phyloP scores from a whole-genome alignment of 164 flowering plant genomes.

The Chimonanthus praecox region DNA sequence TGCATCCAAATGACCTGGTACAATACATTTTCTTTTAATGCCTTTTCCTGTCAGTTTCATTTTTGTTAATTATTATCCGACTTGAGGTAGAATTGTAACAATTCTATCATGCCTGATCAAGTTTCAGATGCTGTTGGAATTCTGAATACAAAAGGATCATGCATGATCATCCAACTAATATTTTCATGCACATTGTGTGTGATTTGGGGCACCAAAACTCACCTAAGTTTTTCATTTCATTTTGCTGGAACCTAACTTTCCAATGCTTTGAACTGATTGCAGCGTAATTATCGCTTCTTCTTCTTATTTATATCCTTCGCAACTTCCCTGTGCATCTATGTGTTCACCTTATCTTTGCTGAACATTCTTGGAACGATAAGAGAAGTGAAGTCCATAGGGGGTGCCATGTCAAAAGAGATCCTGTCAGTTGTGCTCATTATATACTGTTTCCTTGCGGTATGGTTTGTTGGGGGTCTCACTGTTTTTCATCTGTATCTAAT shows the following conservation, averaged over 20 bases:
- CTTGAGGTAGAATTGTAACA: too few relatives aligned
- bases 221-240: not conserved
- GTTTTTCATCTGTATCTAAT: slow-evolving; percentile 80
- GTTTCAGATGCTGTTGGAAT: too few relatives aligned
- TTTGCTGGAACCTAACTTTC: slow-evolving; percentile 15
- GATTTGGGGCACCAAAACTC: not conserved
- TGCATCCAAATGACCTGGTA: too few relatives aligned
- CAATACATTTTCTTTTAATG: too few relatives aligned
- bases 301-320: slow-evolving; percentile 65
- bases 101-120: too few relatives aligned
- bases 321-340: slow-evolving; percentile 70
- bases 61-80: too few relatives aligned
- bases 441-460: slow-evolving; percentile 79
- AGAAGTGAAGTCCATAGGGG: slow-evolving; percentile 21
- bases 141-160: too few relatives aligned
- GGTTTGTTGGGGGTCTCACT: slow-evolving; percentile 97
- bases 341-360: slow-evolving; percentile 62
- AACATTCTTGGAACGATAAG: slow-evolving; percentile 29
- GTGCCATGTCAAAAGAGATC: slow-evolving; percentile 40
- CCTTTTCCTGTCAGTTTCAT: too few relatives aligned
- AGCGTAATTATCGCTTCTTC: slow-evolving; percentile 91
- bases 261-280: slow-evolving; percentile 26
- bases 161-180: too few relatives aligned
- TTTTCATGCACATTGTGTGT: too few relatives aligned
- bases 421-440: slow-evolving; percentile 60